Conservation (phyloP, 2,329 filamentous ascomycete genomes). For the Chrysoporthe cubensis region DNA sequence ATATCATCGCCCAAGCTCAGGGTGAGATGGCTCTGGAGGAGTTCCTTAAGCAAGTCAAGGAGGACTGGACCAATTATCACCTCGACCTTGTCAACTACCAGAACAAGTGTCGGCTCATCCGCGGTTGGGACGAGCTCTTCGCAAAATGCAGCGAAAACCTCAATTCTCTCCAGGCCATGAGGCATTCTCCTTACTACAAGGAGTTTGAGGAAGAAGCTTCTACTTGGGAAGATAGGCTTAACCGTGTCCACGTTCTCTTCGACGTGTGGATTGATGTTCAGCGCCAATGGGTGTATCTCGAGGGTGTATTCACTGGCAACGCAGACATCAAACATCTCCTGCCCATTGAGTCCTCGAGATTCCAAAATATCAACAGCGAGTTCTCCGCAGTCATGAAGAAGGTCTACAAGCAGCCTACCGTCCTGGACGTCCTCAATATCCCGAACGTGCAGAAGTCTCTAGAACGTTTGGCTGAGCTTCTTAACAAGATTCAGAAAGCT, state of each 20-base stretch:
- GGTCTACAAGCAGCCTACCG: constrained; percentile 93
- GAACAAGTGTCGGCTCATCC: constrained; percentile 95
- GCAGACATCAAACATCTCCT: constrained; percentile 98
- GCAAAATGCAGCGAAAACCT: constrained; percentile 98
- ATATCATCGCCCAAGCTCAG: constrained; percentile 93
- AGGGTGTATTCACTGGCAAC: constrained; percentile 98
- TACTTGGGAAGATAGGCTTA: constrained; percentile 97
- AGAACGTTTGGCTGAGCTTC: constrained; percentile 90
- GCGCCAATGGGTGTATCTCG: constrained; percentile 98
- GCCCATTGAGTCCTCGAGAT: constrained; percentile 93
- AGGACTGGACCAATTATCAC: constrained; percentile 94
- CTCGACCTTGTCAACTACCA: constrained; percentile 96
- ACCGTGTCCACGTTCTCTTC: constrained; percentile 94
- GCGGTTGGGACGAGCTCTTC: constrained; percentile 97
- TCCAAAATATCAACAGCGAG: constrained; percentile 99
- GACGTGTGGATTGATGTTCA: constrained; percentile 99
- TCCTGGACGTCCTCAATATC: constrained; percentile 94
- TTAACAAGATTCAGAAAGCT: constrained; percentile 99
- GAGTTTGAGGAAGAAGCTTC: constrained; percentile 98
- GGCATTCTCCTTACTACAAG: constrained; percentile 98
- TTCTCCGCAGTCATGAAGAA: constrained; percentile 99
- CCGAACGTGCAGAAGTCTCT: constrained; percentile 94
- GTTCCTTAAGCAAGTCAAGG: constrained; percentile 93
- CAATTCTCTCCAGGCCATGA: constrained; percentile 97
- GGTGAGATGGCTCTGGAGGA: constrained; percentile 98